These are phyloP conservation scores for Silene latifolia DNA, from an alignment of 148 eudicot genomes.

Conservation along the genomic window DNA sequence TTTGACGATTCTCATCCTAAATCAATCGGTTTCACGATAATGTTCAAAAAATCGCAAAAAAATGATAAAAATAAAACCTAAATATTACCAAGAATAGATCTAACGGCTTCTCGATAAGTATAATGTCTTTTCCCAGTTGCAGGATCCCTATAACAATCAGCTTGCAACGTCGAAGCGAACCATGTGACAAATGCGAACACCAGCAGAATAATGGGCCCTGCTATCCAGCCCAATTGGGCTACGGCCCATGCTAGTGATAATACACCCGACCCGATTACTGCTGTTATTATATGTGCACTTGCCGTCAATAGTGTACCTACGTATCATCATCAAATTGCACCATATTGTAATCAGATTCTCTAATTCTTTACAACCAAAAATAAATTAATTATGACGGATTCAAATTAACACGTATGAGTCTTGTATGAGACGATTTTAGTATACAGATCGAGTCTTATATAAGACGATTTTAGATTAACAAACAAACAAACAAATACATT, in stretches of 20 bases:
- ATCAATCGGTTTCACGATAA: too few relatives aligned
- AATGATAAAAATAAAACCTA: too few relatives aligned
- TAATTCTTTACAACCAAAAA: too few relatives aligned
- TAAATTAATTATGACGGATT: too few relatives aligned
- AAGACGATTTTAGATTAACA: too few relatives aligned
- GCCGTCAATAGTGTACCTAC: constrained; percentile 17
- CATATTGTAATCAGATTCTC: too few relatives aligned
- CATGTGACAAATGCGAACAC: constrained; percentile 7
- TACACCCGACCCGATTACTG: constrained; percentile 11
- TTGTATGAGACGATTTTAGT: too few relatives aligned
- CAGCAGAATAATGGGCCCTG: constrained; percentile 4
- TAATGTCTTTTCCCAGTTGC: constrained; percentile 42
- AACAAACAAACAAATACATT: too few relatives aligned
- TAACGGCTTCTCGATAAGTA: constrained; percentile 45
- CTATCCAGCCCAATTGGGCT: constrained; percentile 17
- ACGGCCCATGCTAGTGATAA: constrained; percentile 19
- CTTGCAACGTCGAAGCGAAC: constrained; percentile 6
- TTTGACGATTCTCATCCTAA: too few relatives aligned
- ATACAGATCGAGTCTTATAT: too few relatives aligned
- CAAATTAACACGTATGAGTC: too few relatives aligned
- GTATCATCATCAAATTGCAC: not conserved
- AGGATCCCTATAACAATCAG: constrained; percentile 14
- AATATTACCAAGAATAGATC: constrained; percentile 45
- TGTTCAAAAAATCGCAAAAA: too few relatives aligned
- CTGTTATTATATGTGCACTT: constrained; percentile 18